Percentiles rank a stretch among this genome's conserved stretches.
phyloP scores from a whole-genome alignment of 1,284 basidiomycete genomes.

The Melampsora americana region DNA sequence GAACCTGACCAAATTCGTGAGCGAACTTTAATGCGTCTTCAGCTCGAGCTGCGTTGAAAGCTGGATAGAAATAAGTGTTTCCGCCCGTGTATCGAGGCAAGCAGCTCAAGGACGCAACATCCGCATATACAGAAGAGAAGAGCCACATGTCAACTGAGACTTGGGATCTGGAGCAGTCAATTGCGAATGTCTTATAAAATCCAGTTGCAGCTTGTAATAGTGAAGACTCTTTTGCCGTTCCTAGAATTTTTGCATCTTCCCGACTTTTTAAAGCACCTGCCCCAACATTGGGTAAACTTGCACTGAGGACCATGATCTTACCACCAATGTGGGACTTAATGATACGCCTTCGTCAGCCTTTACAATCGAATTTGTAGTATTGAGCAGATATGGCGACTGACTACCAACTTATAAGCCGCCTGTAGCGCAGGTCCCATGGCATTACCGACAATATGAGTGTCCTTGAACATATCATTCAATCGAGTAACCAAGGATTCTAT shows the following conservation, averaged over 20 bases:
- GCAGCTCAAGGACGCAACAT: conserved; percentile 89
- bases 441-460: conserved; percentile 83
- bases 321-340: conserved; percentile 81
- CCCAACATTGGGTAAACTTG: conserved; percentile 81
- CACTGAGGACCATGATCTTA: conserved; percentile 86
- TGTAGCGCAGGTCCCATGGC: conserved; percentile 94
- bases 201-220: conserved; percentile 81
- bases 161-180: conserved; percentile 94
- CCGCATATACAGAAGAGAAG: conserved; percentile 87
- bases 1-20: conserved; percentile 88
- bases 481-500: conserved; percentile 77
- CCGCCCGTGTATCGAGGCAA: conserved; percentile 97
- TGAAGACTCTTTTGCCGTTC: conserved; percentile 87
- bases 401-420: conserved; percentile 92
- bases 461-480: conserved; percentile 94
- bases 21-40: conserved; percentile 98
- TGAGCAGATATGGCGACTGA: conserved; percentile 53
- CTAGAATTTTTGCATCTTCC: conserved; percentile 93
- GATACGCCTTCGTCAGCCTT: not conserved
- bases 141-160: conserved; percentile 99
- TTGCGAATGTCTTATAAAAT: conserved; percentile 99
- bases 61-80: conserved; percentile 96
- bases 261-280: conserved; percentile 90
- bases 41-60: conserved; percentile 87
- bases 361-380: not conserved